Percentiles rank a stretch among this genome's conserved stretches.
These are phyloP conservation scores for Xylaria multiplex DNA, from an alignment of 2,329 filamentous ascomycete species.

Conservation along the genomic window DNA sequence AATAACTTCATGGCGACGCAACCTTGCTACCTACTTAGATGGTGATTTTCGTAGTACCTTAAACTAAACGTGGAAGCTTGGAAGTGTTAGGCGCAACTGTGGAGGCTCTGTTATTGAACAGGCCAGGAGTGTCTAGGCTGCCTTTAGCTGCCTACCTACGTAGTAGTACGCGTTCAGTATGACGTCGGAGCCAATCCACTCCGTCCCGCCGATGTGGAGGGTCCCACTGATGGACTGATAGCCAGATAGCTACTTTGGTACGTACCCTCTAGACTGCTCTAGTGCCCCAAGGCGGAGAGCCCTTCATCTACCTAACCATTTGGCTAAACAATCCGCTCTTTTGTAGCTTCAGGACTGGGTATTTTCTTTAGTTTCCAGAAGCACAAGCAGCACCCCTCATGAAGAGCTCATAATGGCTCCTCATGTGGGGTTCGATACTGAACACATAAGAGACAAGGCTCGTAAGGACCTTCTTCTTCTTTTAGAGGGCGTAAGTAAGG, in stretches of 20 bases:
- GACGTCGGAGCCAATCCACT: slow-evolving; percentile 30
- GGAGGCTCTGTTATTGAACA: no score
- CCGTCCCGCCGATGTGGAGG: slow-evolving; percentile 14
- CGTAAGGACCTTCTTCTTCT: slow-evolving; percentile 89
- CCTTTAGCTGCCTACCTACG: no score
- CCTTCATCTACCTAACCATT: not conserved
- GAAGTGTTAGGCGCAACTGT: no score
- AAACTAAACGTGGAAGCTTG: no score
- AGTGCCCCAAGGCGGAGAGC: not conserved
- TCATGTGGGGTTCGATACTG: slow-evolving; percentile 75
- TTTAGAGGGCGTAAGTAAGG: slow-evolving; percentile 87
- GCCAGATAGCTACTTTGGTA: not conserved
- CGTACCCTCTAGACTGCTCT: not conserved
- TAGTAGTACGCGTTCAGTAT: slow-evolving; percentile 14
- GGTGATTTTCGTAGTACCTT: not conserved
- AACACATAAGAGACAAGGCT: slow-evolving; percentile 81
- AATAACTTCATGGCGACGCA: not conserved
- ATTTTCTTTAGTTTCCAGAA: slow-evolving; percentile 21
- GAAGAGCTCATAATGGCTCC: slow-evolving; percentile 73
- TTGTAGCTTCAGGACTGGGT: slow-evolving; percentile 18
- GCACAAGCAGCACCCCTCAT: slow-evolving; percentile 50
- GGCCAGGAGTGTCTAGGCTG: no score
- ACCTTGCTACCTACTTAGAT: not conserved
- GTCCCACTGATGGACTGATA: slow-evolving; percentile 11
- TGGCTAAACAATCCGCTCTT: slow-evolving; percentile 29